Evolutionary conservation across 768 basidiomycete species (phyloP).

Genomic region (Leccinum sublutescens): DNA sequence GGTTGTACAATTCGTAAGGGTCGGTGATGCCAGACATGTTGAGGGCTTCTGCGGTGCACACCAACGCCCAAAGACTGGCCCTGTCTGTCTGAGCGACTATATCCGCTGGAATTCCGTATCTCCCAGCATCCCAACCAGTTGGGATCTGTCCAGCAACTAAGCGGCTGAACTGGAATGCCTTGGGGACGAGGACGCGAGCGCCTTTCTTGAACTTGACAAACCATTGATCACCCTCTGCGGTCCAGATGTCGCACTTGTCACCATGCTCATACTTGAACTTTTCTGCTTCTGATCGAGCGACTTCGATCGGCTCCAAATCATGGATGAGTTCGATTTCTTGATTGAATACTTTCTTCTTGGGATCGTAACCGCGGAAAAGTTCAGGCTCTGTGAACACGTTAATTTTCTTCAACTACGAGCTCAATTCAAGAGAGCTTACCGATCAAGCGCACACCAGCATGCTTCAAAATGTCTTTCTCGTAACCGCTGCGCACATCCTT

Average conservation of each 20-base stretch:
- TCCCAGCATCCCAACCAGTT: conserved; percentile 94
- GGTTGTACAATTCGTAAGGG: conserved; percentile 96
- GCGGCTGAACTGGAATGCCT: conserved; percentile 92
- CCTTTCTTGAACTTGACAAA: conserved; percentile 99
- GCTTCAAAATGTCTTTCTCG: conserved; percentile 88
- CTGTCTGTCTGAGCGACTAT: conserved; percentile 95
- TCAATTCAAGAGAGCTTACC: conserved; percentile 49
- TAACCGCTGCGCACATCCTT: conserved; percentile 94
- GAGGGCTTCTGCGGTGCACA: conserved; percentile 91
- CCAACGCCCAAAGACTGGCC: conserved; percentile 91
- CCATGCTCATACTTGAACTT: conserved; percentile 97
- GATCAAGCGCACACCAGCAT: conserved; percentile 92
- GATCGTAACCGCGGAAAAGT: conserved; percentile 96
- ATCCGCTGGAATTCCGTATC: conserved; percentile 96
- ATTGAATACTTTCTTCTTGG: conserved; percentile 95
- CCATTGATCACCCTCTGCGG: conserved; percentile 89
- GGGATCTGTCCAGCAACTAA: conserved; percentile 95
- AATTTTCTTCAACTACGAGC: conserved; percentile 9
- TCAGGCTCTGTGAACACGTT: conserved; percentile 73
- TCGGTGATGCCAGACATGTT: conserved; percentile 97
- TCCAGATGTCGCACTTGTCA: conserved; percentile 95
- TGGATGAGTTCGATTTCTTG: conserved; percentile 97
- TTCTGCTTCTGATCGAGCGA: conserved; percentile 84
- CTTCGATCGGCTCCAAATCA: conserved; percentile 95
- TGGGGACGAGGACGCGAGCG: conserved; percentile 88